phyloP scores from a whole-genome alignment of 2,329 filamentous ascomycete species.

The Capronia epimyces region DNA sequence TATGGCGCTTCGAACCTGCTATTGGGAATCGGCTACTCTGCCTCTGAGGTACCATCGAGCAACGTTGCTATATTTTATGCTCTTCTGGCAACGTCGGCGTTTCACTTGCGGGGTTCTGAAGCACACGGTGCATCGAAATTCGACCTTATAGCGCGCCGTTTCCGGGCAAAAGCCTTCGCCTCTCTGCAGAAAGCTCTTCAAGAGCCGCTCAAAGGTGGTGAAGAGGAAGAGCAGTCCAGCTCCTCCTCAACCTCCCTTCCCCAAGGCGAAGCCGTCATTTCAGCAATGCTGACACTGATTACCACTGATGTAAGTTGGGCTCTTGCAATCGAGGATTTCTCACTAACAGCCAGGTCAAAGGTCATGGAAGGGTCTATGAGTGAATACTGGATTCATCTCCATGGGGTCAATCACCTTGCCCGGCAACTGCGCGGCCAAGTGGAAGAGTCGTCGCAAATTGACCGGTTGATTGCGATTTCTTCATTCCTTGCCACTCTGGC shows the following conservation, averaged over 20 bases:
- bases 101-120: conserved; percentile 35
- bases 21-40: background rate
- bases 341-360: background rate
- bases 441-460: conserved; percentile 9
- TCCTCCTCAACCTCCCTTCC: background rate
- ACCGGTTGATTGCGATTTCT: conserved; percentile 24
- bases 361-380: conserved; percentile 26
- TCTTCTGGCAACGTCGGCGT: conserved; percentile 42
- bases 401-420: conserved; percentile 19
- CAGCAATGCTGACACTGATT: conserved; percentile 26
- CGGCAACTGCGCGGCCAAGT: conserved; percentile 5
- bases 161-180: conserved; percentile 16
- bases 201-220: background rate
- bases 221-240: background rate
- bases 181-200: conserved; percentile 14
- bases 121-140: background rate
- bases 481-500: conserved; percentile 25
- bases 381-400: conserved; percentile 27
- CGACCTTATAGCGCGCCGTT: conserved; percentile 10
- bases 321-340: background rate
- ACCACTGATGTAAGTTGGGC: conserved; percentile 26
- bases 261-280: conserved; percentile 15
- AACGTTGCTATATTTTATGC: conserved; percentile 34
- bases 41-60: conserved; percentile 8
- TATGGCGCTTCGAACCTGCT: conserved; percentile 13